phyloP scores from a whole-genome alignment of 2,329 filamentous ascomycete species.

The Thelonectria rubi region DNA sequence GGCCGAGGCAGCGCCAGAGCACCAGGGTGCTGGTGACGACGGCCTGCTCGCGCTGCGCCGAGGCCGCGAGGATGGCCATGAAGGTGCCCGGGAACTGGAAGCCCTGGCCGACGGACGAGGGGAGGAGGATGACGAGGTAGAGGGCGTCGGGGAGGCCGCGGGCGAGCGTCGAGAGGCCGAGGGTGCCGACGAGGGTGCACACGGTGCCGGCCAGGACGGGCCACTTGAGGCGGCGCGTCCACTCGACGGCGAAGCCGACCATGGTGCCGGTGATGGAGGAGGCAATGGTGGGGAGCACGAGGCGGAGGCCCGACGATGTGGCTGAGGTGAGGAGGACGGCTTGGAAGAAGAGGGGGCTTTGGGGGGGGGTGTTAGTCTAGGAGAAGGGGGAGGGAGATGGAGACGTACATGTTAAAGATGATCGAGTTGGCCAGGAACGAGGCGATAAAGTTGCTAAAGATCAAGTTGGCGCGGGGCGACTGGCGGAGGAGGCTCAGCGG shows the following conservation, averaged over 20 bases:
- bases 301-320: constrained; percentile 76
- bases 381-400: background rate
- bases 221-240: constrained; percentile 67
- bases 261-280: constrained; percentile 63
- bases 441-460: constrained; percentile 63
- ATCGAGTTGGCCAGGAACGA: constrained; percentile 64
- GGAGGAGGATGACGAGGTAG: constrained; percentile 67
- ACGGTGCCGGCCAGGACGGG: constrained; percentile 62
- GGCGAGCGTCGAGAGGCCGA: constrained; percentile 59
- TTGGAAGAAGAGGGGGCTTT: constrained; percentile 76
- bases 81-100: constrained; percentile 72
- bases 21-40: constrained; percentile 76
- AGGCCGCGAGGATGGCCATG: constrained; percentile 69
- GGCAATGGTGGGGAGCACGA: constrained; percentile 70
- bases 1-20: constrained; percentile 76
- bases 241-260: constrained; percentile 70
- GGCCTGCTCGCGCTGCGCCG: constrained; percentile 69
- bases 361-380: background rate
- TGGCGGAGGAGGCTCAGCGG: constrained; percentile 62
- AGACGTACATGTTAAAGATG: constrained; percentile 65
- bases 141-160: constrained; percentile 59
- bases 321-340: constrained; percentile 75
- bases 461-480: constrained; percentile 64
- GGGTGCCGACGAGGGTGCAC: constrained; percentile 60
- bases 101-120: constrained; percentile 66